Conservation (phyloP, 805 yeast species). For the Candida palmyrensis region DNA sequence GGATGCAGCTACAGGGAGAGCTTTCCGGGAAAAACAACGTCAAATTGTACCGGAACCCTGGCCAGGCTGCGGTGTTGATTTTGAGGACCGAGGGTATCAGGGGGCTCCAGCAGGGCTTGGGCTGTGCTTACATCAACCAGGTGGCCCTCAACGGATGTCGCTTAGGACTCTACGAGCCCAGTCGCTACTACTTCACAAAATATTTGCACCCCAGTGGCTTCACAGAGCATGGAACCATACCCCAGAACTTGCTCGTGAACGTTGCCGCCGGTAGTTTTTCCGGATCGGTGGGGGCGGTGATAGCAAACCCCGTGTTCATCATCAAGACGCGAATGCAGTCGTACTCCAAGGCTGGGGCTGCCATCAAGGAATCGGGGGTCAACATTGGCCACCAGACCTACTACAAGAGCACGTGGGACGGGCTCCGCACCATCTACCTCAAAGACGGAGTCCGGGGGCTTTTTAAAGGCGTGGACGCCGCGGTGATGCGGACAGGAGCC, state of each 20-base stretch:
- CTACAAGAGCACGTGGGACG: constrained; percentile 66
- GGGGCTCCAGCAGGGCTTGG: constrained; percentile 85
- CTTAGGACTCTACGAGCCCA: constrained; percentile 90
- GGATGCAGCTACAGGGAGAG: constrained; percentile 98
- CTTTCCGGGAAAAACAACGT: constrained; percentile 48
- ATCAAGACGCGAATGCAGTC: constrained; percentile 97
- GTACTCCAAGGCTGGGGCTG: constrained; percentile 47
- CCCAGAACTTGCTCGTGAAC: constrained; percentile 49
- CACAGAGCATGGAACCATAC: constrained; percentile 32
- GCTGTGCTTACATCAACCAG: constrained; percentile 88
- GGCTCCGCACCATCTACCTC: constrained; percentile 54
- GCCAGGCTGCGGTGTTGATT: constrained; percentile 76
- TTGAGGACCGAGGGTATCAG: constrained; percentile 76
- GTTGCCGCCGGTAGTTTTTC: constrained; percentile 76
- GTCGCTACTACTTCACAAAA: constrained; percentile 55
- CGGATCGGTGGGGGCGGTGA: constrained; percentile 83
- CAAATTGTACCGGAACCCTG: constrained; percentile 67
- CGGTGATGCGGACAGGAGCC: constrained; percentile 87
- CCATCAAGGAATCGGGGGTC: constrained; percentile 16
- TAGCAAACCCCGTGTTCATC: constrained; percentile 89
- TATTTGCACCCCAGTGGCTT: constrained; percentile 46
- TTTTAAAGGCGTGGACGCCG: constrained; percentile 92
- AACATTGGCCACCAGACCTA: constrained; percentile 87
- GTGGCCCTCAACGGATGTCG: constrained; percentile 91
- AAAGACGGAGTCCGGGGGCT: constrained; percentile 75